These are phyloP conservation scores for Coemansia sp. DNA, from an alignment of 192 early-diverging fungal genomes.

Conservation along the genomic window DNA sequence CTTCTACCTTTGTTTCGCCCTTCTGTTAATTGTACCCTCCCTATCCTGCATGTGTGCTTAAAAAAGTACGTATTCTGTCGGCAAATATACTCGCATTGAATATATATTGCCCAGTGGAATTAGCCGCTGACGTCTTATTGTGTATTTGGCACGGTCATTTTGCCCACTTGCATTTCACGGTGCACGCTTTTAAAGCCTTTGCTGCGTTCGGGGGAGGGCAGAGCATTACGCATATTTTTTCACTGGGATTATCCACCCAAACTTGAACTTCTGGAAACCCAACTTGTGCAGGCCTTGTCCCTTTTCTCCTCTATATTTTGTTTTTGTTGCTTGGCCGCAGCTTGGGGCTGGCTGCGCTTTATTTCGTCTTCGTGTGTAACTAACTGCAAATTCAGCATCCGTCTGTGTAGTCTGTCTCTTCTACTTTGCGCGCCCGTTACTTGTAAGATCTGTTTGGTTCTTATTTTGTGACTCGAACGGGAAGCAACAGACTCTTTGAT, in stretches of 20 bases:
- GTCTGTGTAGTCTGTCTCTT: too few species aligned
- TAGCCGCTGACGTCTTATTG: background rate
- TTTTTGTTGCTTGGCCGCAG: background rate
- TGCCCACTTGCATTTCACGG: too few species aligned
- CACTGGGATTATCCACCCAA: too few species aligned
- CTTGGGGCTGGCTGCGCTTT: background rate
- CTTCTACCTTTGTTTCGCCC: too few species aligned
- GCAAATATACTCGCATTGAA: slow-evolving; percentile 2
- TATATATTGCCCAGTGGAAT: background rate
- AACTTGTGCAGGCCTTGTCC: too few species aligned
- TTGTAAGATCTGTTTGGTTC: background rate
- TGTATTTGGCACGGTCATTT: background rate
- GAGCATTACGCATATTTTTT: too few species aligned
- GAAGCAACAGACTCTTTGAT: slow-evolving; percentile 1
- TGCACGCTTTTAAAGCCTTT: too few species aligned
- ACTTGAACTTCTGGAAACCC: too few species aligned
- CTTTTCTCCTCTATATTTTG: background rate
- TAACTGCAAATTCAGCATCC: too few species aligned
- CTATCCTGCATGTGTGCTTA: slow-evolving; percentile 10
- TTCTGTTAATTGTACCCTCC: background rate
- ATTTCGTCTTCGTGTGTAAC: background rate
- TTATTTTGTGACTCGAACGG: too few species aligned
- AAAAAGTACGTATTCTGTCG: slow-evolving; percentile 9
- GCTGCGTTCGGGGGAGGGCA: too few species aligned
- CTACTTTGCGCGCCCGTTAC: background rate